Base-by-base conservation (phyloP, 768 basidiomycete genomes). In the Xerocomellus dryophilus region DNA sequence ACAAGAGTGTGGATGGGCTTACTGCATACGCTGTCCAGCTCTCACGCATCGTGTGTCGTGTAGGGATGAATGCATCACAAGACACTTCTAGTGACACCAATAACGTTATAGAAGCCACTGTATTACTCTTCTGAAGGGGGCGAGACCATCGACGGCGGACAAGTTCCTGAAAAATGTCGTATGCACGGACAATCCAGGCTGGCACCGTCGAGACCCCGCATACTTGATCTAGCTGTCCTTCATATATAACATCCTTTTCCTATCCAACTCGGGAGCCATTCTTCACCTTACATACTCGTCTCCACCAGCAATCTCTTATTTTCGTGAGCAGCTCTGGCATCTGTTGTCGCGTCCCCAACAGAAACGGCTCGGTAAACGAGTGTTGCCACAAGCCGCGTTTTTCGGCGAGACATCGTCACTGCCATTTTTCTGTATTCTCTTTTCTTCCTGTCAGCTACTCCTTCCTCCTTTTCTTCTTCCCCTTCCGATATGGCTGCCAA, bases 321-420 rank as follows among this genome's bases (percentile, higher is more conserved):
- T 38, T 52, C 25, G 25, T 23, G 50, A 50, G 42, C 47, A 51
- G 39, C 63, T 46, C 56, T 61, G 65, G 65, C 46, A 54, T 39
- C 43, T 43, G 57, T 43, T 46, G 41, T 54, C 58, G 45, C 47
- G 40, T 48, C 53, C 32, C 45, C 45, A 66, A 59, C 66, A 62
- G 55, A 65, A 62, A 65, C 62, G 56, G 61, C 61, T 56, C 70
- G 61, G 68, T 66, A 64, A 72, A 59, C 67, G 61, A 54, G 46
- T 54, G 51, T 70, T 46, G 64, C 68, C 64, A 60, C 66, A 54
- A 36, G 36, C 54, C 50, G 39, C 57, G 56, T 47, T 60, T 60
- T 62, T 66, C 56, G 47, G 54, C 11, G 59, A 43, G 47, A 55
- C 54, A 51, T 61, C 17, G 21, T 53, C 54, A 32, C 51, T 20